phyloP scores from a whole-genome alignment of 306 rosid species.

The Vachellia pachyceras region DNA sequence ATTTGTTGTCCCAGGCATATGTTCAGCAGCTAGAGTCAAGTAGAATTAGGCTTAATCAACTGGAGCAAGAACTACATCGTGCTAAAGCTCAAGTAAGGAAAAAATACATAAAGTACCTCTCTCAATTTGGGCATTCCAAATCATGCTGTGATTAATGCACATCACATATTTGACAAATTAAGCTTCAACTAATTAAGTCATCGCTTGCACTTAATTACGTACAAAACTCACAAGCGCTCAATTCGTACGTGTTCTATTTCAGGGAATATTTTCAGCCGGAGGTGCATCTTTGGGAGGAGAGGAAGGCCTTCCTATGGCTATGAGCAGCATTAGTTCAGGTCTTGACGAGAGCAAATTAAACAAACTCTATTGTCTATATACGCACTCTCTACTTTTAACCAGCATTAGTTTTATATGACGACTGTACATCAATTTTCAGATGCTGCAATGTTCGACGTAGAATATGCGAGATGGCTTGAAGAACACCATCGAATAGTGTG shows the following conservation, averaged over 20 bases:
- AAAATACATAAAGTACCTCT: background rate
- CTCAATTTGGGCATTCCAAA: slow-evolving; percentile 6
- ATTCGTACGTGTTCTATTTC: slow-evolving; percentile 26
- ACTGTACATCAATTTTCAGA: slow-evolving; percentile 42
- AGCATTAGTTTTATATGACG: background rate
- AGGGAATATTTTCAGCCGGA: slow-evolving; percentile 79
- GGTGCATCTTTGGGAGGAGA: slow-evolving; percentile 75
- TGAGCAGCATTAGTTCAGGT: slow-evolving; percentile 78
- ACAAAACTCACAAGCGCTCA: slow-evolving; percentile 5
- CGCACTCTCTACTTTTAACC: background rate
- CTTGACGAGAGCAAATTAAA: background rate
- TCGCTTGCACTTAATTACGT: background rate
- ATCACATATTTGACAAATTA: slow-evolving; percentile 7
- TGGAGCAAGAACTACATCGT: slow-evolving; percentile 92
- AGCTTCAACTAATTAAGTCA: slow-evolving; percentile 15
- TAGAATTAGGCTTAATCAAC: slow-evolving; percentile 90
- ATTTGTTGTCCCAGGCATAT: slow-evolving; percentile 69
- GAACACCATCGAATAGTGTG: slow-evolving; percentile 80
- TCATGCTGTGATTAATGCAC: slow-evolving; percentile 23
- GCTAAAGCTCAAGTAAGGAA: slow-evolving; percentile 75
- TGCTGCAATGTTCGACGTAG: slow-evolving; percentile 84
- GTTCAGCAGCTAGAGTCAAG: slow-evolving; percentile 95
- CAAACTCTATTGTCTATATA: background rate
- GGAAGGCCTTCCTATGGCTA: slow-evolving; percentile 66
- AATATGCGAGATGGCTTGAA: slow-evolving; percentile 83